Conservation (phyloP, 352 stramenopile species). For the Pythium chondricola region DNA sequence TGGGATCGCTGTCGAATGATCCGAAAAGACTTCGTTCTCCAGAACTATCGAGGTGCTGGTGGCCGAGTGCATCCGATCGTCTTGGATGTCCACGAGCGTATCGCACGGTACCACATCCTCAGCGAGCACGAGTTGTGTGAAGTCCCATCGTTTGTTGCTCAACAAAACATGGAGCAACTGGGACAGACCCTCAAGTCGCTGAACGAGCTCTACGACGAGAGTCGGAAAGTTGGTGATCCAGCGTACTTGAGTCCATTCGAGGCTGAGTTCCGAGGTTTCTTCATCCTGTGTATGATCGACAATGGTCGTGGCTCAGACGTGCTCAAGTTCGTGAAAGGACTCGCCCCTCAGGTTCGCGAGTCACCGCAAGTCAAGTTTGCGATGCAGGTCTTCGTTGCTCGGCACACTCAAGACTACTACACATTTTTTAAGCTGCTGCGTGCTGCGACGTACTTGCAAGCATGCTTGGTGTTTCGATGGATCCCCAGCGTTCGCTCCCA, state of each 20-base stretch:
- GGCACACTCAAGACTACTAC: slow-evolving; percentile 79
- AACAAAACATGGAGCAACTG: slow-evolving; percentile 89
- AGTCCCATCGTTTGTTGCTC: slow-evolving; percentile 70
- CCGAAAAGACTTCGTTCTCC: slow-evolving; percentile 94
- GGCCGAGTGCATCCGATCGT: slow-evolving; percentile 90
- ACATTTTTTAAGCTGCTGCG: slow-evolving; percentile 77
- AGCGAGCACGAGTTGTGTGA: slow-evolving; percentile 93
- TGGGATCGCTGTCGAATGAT: slow-evolving; percentile 96
- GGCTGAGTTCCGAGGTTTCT: slow-evolving; percentile 78
- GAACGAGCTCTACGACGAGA: slow-evolving; percentile 87
- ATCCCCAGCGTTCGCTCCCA: slow-evolving; percentile 68
- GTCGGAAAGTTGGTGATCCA: slow-evolving; percentile 48
- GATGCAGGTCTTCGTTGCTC: slow-evolving; percentile 82
- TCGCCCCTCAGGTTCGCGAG: slow-evolving; percentile 48
- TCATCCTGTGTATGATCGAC: slow-evolving; percentile 81
- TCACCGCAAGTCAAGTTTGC: slow-evolving; percentile 80
- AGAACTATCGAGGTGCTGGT: slow-evolving; percentile 93
- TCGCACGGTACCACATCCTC: slow-evolving; percentile 93
- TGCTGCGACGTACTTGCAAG: slow-evolving; percentile 73
- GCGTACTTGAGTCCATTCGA: slow-evolving; percentile 76
- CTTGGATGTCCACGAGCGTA: slow-evolving; percentile 92
- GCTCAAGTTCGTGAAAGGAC: slow-evolving; percentile 80
- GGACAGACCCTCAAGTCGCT: slow-evolving; percentile 84
- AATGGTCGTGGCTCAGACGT: slow-evolving; percentile 80
- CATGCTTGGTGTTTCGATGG: slow-evolving; percentile 79